Evolutionary conservation across 2,329 filamentous ascomycete species (phyloP).

Genomic region (Ophiostoma triangulosporum): DNA sequence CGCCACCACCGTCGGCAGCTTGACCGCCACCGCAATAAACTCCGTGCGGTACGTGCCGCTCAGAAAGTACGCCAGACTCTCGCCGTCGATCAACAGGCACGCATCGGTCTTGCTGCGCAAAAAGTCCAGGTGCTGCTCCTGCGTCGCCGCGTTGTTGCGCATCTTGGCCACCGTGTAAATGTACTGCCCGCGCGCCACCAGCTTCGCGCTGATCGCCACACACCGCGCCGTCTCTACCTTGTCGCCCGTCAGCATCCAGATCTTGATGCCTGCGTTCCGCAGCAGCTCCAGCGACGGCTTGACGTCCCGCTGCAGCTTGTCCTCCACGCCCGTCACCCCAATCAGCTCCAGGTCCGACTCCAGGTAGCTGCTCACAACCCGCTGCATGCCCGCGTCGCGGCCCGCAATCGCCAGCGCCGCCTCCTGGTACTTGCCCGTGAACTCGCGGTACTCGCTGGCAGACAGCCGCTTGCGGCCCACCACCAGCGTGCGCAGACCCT

Average conservation of each 20-base stretch:
- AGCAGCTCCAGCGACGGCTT: conserved; percentile 90
- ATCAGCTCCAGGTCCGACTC: conserved; percentile 84
- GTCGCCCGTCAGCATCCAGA: conserved; percentile 99
- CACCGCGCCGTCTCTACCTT: conserved; percentile 97
- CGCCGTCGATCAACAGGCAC: conserved; percentile 87
- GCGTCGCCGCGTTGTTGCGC: conserved; percentile 52
- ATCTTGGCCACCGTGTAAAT: conserved; percentile 87
- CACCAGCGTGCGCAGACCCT: conserved; percentile 85
- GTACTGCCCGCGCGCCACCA: conserved; percentile 86
- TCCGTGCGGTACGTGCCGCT: conserved; percentile 58
- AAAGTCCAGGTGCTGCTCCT: conserved; percentile 74
- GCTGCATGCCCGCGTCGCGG: conserved; percentile 70
- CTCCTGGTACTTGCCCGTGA: conserved; percentile 59
- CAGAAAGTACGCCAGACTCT: conserved; percentile 74
- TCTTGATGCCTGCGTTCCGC: conserved; percentile 94
- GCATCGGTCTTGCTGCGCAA: conserved; percentile 75
- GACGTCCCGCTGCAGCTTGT: conserved; percentile 89
- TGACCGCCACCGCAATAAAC: conserved; percentile 80
- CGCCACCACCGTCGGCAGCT: conserved; percentile 81
- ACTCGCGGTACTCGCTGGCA: conserved; percentile 64
- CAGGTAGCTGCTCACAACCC: conserved; percentile 64
- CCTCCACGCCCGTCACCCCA: conserved; percentile 95
- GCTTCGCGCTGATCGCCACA: conserved; percentile 86
- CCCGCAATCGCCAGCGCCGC: conserved; percentile 69
- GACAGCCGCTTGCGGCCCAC: conserved; percentile 86